phyloP scores from a whole-genome alignment of 2,329 filamentous ascomycete genomes.

The Coniochaeta prunicola region DNA sequence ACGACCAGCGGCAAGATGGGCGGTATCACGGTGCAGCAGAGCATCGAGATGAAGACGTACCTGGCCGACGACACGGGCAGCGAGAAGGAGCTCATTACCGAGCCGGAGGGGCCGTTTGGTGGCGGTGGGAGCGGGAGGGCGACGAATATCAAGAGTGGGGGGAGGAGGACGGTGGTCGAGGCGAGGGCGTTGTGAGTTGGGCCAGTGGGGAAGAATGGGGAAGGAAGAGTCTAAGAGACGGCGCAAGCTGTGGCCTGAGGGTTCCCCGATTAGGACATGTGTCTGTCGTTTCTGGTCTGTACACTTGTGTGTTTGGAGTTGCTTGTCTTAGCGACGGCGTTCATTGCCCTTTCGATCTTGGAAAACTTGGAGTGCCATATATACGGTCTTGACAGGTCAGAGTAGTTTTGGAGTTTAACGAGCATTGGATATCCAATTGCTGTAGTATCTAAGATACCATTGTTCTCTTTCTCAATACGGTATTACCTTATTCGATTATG shows the following conservation, averaged over 20 bases:
- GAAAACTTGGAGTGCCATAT: background rate
- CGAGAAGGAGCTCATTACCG: background rate
- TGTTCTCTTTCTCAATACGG: too few relatives aligned
- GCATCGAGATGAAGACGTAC: background rate
- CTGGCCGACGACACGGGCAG: background rate
- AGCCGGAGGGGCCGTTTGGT: background rate
- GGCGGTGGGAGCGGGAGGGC: background rate
- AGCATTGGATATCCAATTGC: background rate
- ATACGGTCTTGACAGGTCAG: background rate
- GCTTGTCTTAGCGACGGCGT: background rate
- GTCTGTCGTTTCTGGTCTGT: background rate
- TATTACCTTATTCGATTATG: too few relatives aligned
- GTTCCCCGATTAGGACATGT: background rate
- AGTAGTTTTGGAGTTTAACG: background rate
- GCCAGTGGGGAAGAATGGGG: background rate
- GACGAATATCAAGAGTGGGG: background rate
- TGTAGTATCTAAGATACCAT: too few relatives aligned
- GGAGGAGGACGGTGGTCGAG: background rate
- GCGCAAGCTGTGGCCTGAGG: too few relatives aligned
- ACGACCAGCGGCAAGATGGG: background rate
- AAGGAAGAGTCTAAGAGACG: background rate
- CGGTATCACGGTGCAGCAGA: background rate
- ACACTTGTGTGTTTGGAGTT: background rate
- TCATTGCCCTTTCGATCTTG: background rate
- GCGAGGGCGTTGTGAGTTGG: background rate